Evolutionary conservation across 495 filamentous ascomycete genomes (phyloP).

Genomic region (Tuber indicum): DNA sequence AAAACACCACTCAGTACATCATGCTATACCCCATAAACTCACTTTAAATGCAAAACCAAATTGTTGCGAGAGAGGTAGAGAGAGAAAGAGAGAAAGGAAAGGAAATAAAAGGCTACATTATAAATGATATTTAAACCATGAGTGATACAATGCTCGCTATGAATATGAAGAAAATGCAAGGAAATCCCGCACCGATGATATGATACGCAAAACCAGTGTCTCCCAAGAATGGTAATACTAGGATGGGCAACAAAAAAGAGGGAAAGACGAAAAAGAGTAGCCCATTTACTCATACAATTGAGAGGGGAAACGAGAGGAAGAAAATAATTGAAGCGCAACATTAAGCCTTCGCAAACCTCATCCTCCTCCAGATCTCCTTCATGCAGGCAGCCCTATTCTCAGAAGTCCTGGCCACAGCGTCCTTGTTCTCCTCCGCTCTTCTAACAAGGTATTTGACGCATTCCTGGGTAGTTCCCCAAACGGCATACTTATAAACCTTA

Average conservation of each 20-base stretch:
- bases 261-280: not conserved
- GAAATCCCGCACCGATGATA: not conserved
- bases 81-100: not conserved
- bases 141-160: not conserved
- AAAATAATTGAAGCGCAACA: not conserved
- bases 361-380: conserved; percentile 60
- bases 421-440: conserved; percentile 83
- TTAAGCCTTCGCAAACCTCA: conserved; percentile 46
- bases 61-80: too few relatives aligned
- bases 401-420: conserved; percentile 71
- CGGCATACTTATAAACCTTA: conserved; percentile 77
- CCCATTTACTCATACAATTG: not conserved
- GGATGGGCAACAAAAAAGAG: not conserved
- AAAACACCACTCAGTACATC: not conserved
- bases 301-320: not conserved
- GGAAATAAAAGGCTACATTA: not conserved
- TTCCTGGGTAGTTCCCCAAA: conserved; percentile 86
- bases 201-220: not conserved
- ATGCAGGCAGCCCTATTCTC: conserved; percentile 69
- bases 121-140: not conserved
- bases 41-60: not conserved
- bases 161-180: not conserved
- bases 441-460: conserved; percentile 89
- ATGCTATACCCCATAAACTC: not conserved
- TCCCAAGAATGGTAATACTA: not conserved